Conservation (phyloP, 2,329 filamentous ascomycete species). For the Thelonectria olida region DNA sequence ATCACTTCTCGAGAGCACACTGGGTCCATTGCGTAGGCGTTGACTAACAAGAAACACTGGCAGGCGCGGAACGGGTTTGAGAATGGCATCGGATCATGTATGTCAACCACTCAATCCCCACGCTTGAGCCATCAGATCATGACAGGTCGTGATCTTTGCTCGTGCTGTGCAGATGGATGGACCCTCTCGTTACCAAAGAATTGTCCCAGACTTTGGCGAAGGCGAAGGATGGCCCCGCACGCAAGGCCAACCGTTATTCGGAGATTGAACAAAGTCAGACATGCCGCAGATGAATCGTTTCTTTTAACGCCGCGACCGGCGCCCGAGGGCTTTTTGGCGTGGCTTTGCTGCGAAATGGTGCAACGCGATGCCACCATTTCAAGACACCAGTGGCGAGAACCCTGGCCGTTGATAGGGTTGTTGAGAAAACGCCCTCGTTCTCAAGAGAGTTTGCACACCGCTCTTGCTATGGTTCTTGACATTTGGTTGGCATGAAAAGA, state of each 20-base stretch:
- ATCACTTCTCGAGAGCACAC: not conserved
- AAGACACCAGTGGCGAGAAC: slow-evolving; percentile 12
- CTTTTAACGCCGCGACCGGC: not conserved
- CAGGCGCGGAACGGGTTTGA: not conserved
- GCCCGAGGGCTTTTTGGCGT: slow-evolving; percentile 5
- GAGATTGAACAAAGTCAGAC: not conserved
- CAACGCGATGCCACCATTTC: slow-evolving; percentile 18
- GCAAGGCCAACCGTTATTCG: not conserved
- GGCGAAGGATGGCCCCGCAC: not conserved
- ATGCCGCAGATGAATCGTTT: not conserved
- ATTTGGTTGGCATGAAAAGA: too few species aligned
- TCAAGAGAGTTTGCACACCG: slow-evolving; percentile 10
- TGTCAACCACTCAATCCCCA: not conserved
- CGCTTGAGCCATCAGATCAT: slow-evolving; percentile 11
- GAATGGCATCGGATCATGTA: not conserved
- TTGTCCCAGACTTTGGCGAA: not conserved
- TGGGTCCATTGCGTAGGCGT: not conserved
- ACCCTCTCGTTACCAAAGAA: not conserved
- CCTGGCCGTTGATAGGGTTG: slow-evolving; percentile 5
- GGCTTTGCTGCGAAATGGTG: slow-evolving; percentile 3
- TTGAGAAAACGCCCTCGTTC: slow-evolving; percentile 1
- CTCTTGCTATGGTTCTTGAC: slow-evolving; percentile 8
- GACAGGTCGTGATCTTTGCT: not conserved
- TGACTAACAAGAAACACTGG: slow-evolving; percentile 1
- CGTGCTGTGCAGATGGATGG: not conserved